Evolutionary conservation across 192 early-diverging fungal species (phyloP), one percentile per base, ranked within the genome.

Genomic region (Coemansia sp.): DNA sequence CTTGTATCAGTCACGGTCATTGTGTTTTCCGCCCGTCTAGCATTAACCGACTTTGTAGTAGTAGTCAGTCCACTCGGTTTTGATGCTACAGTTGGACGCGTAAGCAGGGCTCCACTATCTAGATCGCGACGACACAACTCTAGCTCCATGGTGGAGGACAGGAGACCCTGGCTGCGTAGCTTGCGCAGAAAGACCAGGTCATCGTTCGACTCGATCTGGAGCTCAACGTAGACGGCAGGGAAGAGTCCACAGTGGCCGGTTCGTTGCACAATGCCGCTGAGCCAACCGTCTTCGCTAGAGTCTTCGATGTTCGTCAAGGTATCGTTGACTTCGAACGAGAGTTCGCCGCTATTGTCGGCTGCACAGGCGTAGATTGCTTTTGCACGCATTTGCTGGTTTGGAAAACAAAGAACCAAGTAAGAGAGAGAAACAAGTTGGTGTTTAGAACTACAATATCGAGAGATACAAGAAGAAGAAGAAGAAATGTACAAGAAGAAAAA

Each of bases 311-410:
- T 23, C 9, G 37, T 44, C 13, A 79, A 59, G 13, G 38, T 40
- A 48, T 70, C 64, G 14, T 33, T 33, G 17, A 56, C 72, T 8
- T 73, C 61, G 61, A 79, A 79, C 9, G 76, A 67, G 17, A 79
- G 61, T 41, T 79, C 76, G 42, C 76, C 72, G 15, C 62, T 15
- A 67, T 70, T 70, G 20, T 79, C 76, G 9, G 76, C 76, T 20
- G 62, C 56, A 57, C 76, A 79, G 0, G 76, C 72, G 55, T 70
- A 79, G 41, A 79, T 62, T 54, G 76, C 66, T 31, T 17, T 74
- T 7, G 76, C 76, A 15, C 57, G 40, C 76, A 79, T 79, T 36
- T 52, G 20, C 15, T 23, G 23, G n/a, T n/a, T 27, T 19, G 40
- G n/a, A 40, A 36, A 4, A 1, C 34, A 40, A 48, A 45, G 27